phyloP scores from a whole-genome alignment of 352 stramenopile genomes.

The Halophytophthora polymorphica region DNA sequence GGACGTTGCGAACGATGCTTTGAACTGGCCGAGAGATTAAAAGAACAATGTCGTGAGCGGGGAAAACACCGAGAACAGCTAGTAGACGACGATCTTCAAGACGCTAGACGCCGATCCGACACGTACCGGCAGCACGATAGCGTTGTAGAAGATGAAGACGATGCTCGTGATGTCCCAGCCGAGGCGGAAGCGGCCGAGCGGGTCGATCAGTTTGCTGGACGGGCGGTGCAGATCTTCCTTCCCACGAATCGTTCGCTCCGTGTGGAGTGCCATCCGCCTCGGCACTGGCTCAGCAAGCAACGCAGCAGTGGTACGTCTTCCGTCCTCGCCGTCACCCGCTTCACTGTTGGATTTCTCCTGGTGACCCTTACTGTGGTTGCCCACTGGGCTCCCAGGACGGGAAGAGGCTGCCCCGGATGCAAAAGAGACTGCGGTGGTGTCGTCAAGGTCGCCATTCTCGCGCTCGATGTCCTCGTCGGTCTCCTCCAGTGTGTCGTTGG shows the following conservation, averaged over 20 bases:
- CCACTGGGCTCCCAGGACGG: not conserved
- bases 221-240: slow-evolving; percentile 23
- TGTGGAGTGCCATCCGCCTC: slow-evolving; percentile 19
- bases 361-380: not conserved
- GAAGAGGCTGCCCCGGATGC: not conserved
- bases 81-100: too few relatives aligned
- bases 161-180: slow-evolving; percentile 70
- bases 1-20: slow-evolving; percentile 50
- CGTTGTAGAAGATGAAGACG: slow-evolving; percentile 74
- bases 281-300: slow-evolving; percentile 9
- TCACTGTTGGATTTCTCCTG: slow-evolving; percentile 5
- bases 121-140: slow-evolving; percentile 56
- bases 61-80: too few relatives aligned
- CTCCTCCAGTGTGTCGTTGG: slow-evolving; percentile 27
- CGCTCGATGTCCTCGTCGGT: slow-evolving; percentile 12
- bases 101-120: too few relatives aligned
- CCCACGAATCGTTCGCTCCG: slow-evolving; percentile 26
- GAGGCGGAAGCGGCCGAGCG: slow-evolving; percentile 53
- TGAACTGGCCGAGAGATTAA: slow-evolving; percentile 33
- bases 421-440: not conserved
- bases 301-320: slow-evolving; percentile 16
- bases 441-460: not conserved
- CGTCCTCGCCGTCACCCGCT: slow-evolving; percentile 7
- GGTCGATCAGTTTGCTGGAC: slow-evolving; percentile 49
- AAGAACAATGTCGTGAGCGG: too few relatives aligned